phyloP scores from a whole-genome alignment of 805 yeast genomes.

The Debaryomyces prosopidis region DNA sequence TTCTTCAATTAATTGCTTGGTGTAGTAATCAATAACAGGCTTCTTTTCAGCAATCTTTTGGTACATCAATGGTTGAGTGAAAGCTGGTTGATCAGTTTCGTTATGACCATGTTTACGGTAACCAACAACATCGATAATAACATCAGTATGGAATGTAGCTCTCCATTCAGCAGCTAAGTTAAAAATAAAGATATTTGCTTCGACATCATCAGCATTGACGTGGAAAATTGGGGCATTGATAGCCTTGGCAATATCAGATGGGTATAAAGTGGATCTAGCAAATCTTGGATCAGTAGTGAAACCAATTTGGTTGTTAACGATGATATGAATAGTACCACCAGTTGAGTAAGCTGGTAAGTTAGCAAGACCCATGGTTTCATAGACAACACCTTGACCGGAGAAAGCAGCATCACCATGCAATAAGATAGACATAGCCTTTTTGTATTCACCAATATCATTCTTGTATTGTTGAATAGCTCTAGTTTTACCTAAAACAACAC shows the following conservation, averaged over 20 bases:
- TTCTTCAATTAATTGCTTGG: slow-evolving; percentile 75
- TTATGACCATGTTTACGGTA: slow-evolving; percentile 99
- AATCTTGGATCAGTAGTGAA: slow-evolving; percentile 98
- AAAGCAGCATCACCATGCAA: slow-evolving; percentile 99
- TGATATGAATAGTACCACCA: slow-evolving; percentile 97
- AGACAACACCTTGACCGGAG: slow-evolving; percentile 98
- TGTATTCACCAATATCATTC: slow-evolving; percentile 76
- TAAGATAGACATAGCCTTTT: slow-evolving; percentile 88
- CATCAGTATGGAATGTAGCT: slow-evolving; percentile 94
- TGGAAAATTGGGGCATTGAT: slow-evolving; percentile 99
- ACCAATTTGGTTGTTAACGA: slow-evolving; percentile 98
- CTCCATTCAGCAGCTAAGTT: slow-evolving; percentile 99
- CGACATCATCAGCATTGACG: slow-evolving; percentile 97
- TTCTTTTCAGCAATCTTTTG: slow-evolving; percentile 84
- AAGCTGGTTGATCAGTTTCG: slow-evolving; percentile 98
- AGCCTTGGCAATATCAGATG: slow-evolving; percentile 95
- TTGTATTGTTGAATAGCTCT: slow-evolving; percentile 94
- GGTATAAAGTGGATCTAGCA: slow-evolving; percentile 96
- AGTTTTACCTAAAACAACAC: slow-evolving; percentile 96
- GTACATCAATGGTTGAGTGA: slow-evolving; percentile 99
- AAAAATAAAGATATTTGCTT: slow-evolving; percentile 87
- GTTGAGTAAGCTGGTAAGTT: slow-evolving; percentile 92
- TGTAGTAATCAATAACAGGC: slow-evolving; percentile 84
- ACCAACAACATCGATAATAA: slow-evolving; percentile 94
- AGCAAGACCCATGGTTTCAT: slow-evolving; percentile 96